Evolutionary conservation across 208 protist genomes (phyloP), one percentile per base, ranked within the genome.

Genomic region (Leishmania arabica): DNA sequence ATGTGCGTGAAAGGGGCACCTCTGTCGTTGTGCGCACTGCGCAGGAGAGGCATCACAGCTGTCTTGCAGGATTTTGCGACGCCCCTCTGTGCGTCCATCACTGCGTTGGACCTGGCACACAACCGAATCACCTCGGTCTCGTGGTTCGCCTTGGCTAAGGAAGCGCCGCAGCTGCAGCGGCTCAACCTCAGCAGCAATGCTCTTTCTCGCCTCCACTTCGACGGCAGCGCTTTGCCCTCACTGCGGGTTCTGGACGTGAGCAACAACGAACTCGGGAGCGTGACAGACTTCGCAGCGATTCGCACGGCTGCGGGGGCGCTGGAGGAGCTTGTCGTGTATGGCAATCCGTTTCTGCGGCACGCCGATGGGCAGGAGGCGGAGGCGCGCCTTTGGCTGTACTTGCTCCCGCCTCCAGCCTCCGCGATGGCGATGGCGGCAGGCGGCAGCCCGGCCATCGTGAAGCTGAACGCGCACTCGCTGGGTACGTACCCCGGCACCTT

Each of bases 141-240:
- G 62, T 96, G 90, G 90, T 84, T 85, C 42, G 82, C 83, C 11
- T 40, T 96, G 3, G 84, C 88, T 2, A 75, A 80, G 51, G 88
- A 84, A 21, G 80, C 87, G n/a, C 92, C 92, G 37, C 54, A 77
- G 49, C 85, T 96, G 78, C 87, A 92, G 78, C 60, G 34, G 74
- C 87, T 97, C n/a, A 84, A 91, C 69, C 49, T 97, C n/a, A 85
- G 84, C 21, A 56, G 84, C 58, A 97, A 97, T 80, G 58, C 69
- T 2, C 87, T 97, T 24, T 62, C 86, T 54, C 56, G n/a, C 17
- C 58, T 94, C 34, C 72, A 79, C 21, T 80, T 94, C 8, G 69
- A 68, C 11, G 84, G 84, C 11, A 78, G 70, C 8, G 31, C 71
- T 40, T 86, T 92, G 49, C 65, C 69, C 1, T 65, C 78, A 2